Conservation (phyloP, 345 rosid species). For the Turritis glabra region DNA sequence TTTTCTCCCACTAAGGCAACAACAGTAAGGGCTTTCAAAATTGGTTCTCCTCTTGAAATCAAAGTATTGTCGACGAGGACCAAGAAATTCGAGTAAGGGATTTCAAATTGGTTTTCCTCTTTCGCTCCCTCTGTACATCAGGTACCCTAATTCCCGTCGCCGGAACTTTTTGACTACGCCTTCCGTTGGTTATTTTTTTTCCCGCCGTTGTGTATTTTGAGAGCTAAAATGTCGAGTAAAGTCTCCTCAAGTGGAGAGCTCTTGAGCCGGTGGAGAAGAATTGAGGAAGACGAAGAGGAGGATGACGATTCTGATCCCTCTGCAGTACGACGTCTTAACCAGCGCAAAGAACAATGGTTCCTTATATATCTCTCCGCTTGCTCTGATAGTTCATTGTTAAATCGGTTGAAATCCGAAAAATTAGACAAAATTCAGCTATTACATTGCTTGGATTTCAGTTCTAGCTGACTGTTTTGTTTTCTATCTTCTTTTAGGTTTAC, state of each 20-base stretch:
- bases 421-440: not conserved
- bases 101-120: constrained; percentile 19
- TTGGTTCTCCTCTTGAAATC: constrained; percentile 20
- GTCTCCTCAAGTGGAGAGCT: constrained; percentile 50
- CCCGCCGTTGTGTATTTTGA: not conserved
- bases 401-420: not conserved
- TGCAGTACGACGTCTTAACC: constrained; percentile 48
- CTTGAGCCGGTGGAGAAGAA: constrained; percentile 68
- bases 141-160: constrained; percentile 28
- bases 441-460: not conserved
- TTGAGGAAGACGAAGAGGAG: constrained; percentile 77
- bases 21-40: constrained; percentile 28
- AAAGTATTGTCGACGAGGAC: not conserved
- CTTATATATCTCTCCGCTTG: not conserved
- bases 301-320: constrained; percentile 52
- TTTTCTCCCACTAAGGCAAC: constrained; percentile 6
- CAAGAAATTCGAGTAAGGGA: not conserved
- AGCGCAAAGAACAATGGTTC: constrained; percentile 83
- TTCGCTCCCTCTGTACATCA: not conserved
- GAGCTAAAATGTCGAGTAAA: constrained; percentile 45
- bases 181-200: not conserved
- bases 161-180: constrained; percentile 12
- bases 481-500: constrained; percentile 57
- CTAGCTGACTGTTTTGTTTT: not conserved
- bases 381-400: constrained; percentile 11